Base-by-base conservation (phyloP, 2,329 filamentous ascomycete species). In the Dendryphion nanum region DNA sequence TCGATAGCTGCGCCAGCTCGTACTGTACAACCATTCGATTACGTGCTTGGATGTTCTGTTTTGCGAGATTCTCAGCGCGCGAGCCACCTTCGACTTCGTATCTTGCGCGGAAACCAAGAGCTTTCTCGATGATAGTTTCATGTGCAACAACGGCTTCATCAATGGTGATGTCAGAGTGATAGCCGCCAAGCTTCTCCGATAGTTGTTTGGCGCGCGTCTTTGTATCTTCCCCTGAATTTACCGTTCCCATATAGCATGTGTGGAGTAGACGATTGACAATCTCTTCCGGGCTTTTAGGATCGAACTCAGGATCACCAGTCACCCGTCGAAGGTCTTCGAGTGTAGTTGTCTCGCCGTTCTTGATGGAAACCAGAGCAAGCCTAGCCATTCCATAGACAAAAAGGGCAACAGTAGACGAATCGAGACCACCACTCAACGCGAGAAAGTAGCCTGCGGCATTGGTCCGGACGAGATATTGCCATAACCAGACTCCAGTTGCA, bases 101-200 rank as follows among this genome's bases (percentile, higher is more conserved):
- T 16, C 68, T 73, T 4, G 81, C 78, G 14, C 77, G 71, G 49
- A 86, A 87, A 28, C 70, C 70, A 2, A 81, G 78, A 0, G 79
- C 74, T 2, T 72, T 61, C 0, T 74, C 72, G 38, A 89, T 71
- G 1, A 89, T 65, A 30, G 73, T 73, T 48, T 77, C 79, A 35
- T 82, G 69, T 0, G 83, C 77, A 15, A 76, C 69, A 44, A 82
- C 80, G 6, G 83, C 74, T 2, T 74, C 73, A 55, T 91, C 87
- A 40, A 91, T 89, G 53, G 89, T 79, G 30, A 89, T 70, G 54
- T 90, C 78, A 4, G 79, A 73, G 57, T 93, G 88, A 53, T 89
- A 82, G 13, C 78, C 73, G 3, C 86, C 86, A 36, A 91, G 88
- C 4, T 70, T 73, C 4, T 70, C 56, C 1, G 73, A 66, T 2